Percentiles rank a stretch among this genome's conserved stretches.
Evolutionary conservation across 1,284 basidiomycete species (phyloP).

Genomic region (Trichosporon asahii): DNA sequence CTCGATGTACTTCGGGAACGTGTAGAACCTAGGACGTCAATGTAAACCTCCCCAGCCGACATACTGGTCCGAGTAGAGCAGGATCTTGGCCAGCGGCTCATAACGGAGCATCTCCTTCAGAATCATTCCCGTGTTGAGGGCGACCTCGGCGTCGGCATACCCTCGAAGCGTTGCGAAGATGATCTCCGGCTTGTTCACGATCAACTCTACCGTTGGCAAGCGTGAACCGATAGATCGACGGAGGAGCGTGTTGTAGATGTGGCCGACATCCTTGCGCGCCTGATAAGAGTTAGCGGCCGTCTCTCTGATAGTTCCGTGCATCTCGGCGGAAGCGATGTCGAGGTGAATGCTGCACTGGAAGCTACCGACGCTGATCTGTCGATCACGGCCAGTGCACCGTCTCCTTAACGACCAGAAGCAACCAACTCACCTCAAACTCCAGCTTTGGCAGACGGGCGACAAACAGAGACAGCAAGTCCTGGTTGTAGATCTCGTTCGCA

Average conservation of each 20-base stretch:
- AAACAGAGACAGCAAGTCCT: constrained; percentile 78
- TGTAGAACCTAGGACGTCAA: constrained; percentile 72
- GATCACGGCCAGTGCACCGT: background rate
- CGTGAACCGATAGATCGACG: constrained; percentile 89
- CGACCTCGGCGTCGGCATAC: constrained; percentile 91
- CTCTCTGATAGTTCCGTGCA: background rate
- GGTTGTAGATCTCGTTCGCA: constrained; percentile 90
- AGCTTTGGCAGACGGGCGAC: constrained; percentile 77
- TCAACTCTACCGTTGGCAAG: constrained; percentile 92
- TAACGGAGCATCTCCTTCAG: constrained; percentile 94
- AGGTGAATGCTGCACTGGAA: background rate
- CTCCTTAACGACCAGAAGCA: background rate
- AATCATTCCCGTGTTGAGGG: constrained; percentile 97
- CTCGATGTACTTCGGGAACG: constrained; percentile 94
- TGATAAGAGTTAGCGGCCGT: constrained; percentile 20
- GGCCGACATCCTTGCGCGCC: constrained; percentile 84
- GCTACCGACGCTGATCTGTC: background rate
- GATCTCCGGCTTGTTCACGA: constrained; percentile 77
- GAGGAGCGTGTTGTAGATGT: constrained; percentile 94
- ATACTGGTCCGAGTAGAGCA: constrained; percentile 89
- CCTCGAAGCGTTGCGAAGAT: constrained; percentile 83
- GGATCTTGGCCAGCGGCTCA: constrained; percentile 82
- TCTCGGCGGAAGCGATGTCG: background rate
- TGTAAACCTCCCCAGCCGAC: constrained; percentile 41
- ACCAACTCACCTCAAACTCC: constrained; percentile 84